Evolutionary conservation across 2,329 filamentous ascomycete genomes (phyloP), one percentile per base, ranked within the genome.

Genomic region (Juglanconis sp.): DNA sequence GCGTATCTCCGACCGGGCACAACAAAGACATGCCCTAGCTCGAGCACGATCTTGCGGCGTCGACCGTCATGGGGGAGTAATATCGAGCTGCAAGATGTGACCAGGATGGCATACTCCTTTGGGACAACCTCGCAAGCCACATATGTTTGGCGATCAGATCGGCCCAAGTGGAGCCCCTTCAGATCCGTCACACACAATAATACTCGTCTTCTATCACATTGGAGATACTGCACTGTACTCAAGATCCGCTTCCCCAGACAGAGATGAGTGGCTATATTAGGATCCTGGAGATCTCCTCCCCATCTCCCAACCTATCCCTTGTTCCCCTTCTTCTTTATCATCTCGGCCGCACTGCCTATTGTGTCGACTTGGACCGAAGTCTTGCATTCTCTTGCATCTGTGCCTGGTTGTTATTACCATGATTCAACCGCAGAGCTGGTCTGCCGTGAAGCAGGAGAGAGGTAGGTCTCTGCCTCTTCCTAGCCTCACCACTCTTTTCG

Each of bases 101-200:
- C 61, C 60, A 60, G 61, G 58, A 58, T 63, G 46, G 53, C 40
- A 30, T 24, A 31, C 31, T 35, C 36, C 31, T n/a, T 57, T 51
- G 55, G 50, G 48, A 44, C 24, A 34, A 53, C 49, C 51, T 40
- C 50, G 53, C 58, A 63, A 59, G 56, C 53, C 48, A 60, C 17
- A 31, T 17, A 31, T 51, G 48, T 35, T 46, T 46, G 61, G 38
- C 51, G 57, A 55, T 60, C 61, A 52, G 24, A 32, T 49, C 48
- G 53, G 40, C 36, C 49, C 40, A 54, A 46, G 54, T 48, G 53
- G 51, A 49, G 36, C 55, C 17, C 36, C 32, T 46, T 47, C 17
- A 60, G 46, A 63, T 61, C 38, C 38, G 47, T 63, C 61, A 63
- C 49, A 61, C 34, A 59, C 52, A 53, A 61, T 1, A 24, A 24